phyloP scores from a whole-genome alignment of 2,329 filamentous ascomycete species.

The Talaromyces marneffei region DNA sequence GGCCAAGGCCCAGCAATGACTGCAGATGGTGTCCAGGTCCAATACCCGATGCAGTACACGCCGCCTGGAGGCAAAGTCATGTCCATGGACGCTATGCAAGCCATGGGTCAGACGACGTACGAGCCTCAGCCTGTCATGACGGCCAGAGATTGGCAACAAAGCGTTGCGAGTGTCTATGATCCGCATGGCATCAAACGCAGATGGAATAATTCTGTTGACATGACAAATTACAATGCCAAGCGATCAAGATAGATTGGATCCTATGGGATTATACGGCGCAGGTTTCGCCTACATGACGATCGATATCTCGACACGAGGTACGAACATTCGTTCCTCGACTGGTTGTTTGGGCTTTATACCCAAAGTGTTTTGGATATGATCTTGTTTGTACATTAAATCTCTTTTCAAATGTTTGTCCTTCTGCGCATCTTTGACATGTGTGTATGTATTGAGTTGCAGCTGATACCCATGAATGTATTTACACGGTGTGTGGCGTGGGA shows the following conservation, averaged over 20 bases:
- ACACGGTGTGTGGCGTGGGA: not conserved
- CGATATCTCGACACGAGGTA: not conserved
- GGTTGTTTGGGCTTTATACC: not conserved
- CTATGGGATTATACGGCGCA: not conserved
- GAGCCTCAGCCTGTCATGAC: constrained; percentile 35
- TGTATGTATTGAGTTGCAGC: not conserved
- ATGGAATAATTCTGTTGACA: constrained; percentile 37
- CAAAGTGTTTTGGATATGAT: not conserved
- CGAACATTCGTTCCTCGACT: not conserved
- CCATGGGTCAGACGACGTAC: constrained; percentile 30
- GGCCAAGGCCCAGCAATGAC: constrained; percentile 24
- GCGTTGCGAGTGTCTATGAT: constrained; percentile 45
- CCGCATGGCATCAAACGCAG: constrained; percentile 41
- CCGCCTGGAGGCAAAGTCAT: constrained; percentile 24
- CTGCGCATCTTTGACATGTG: not conserved
- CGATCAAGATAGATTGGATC: constrained; percentile 24
- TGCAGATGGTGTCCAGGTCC: constrained; percentile 22
- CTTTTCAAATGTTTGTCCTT: not conserved
- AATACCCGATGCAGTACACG: constrained; percentile 33
- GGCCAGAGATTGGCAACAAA: constrained; percentile 44
- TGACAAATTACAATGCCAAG: constrained; percentile 27
- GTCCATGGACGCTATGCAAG: constrained; percentile 26
- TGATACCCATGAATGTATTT: constrained; percentile 12
- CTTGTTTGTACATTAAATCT: not conserved
- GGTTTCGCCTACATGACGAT: not conserved